Evolutionary conservation across 2,329 filamentous ascomycete species (phyloP).

Genomic region (Fusarium veterinarium): DNA sequence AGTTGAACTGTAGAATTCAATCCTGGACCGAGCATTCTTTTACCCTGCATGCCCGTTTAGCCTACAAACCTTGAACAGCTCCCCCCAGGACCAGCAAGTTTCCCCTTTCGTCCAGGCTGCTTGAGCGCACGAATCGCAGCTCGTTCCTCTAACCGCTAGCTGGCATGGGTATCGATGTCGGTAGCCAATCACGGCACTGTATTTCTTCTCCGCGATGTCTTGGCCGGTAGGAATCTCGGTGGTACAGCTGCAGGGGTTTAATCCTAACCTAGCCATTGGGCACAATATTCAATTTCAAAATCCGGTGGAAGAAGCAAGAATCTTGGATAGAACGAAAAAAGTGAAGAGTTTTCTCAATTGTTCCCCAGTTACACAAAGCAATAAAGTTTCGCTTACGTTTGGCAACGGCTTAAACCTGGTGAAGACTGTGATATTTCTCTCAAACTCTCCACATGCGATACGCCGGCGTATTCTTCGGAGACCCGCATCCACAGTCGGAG

Average conservation of each 20-base stretch:
- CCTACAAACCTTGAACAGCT: constrained; percentile 19
- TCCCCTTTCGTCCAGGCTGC: constrained; percentile 26
- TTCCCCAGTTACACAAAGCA: neutral
- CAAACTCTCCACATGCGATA: constrained; percentile 9
- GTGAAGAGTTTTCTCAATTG: constrained; percentile 3
- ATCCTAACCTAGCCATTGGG: constrained; percentile 12
- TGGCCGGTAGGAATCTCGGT: constrained; percentile 24
- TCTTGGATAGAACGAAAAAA: neutral
- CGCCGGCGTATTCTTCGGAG: constrained; percentile 12
- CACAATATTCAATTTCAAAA: constrained; percentile 31
- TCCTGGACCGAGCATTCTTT: constrained; percentile 19
- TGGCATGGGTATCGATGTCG: constrained; percentile 31
- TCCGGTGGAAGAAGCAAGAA: constrained; percentile 29
- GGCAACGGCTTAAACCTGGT: neutral
- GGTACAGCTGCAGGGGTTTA: constrained; percentile 21
- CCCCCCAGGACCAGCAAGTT: constrained; percentile 5
- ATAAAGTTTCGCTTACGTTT: constrained; percentile 13
- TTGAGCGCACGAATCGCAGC: constrained; percentile 31
- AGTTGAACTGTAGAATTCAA: neutral
- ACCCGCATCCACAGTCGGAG: constrained; percentile 22
- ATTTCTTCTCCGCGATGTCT: constrained; percentile 34
- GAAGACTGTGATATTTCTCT: constrained; percentile 10
- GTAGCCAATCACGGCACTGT: constrained; percentile 33
- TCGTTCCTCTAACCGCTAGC: constrained; percentile 28
- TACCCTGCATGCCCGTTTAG: constrained; percentile 32